Evolutionary conservation across 305 asterid genomes (phyloP), one percentile per base, ranked within the genome.

Genomic region (Euphrasia arctica): DNA sequence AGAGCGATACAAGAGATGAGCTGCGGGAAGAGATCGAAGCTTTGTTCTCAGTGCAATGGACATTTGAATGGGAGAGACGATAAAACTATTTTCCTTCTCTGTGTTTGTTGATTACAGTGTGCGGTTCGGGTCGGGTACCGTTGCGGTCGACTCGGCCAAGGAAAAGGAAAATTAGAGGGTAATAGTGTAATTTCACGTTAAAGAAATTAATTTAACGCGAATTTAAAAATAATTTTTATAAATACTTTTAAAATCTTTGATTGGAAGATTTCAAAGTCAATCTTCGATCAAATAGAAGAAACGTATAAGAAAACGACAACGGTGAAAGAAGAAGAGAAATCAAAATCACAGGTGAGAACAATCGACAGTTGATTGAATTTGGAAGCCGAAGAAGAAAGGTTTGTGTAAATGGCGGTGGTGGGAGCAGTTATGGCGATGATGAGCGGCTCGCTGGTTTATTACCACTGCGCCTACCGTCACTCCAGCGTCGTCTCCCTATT

Each of bases 381-480:
- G 36, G 3, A 18, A 64, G 25, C 22, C 1, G 10, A 57, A 34
- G 32, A 42, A 2, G 39, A 55, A 55, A 14, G 4, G 9, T 8
- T 7, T 7, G 36, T 28, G 25, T 22, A 13, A 29, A 72, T 75
- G 82, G 77, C 58, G 65, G 69, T 62, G 50, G 76, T 65, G 48
- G 81, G 77, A 54, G 76, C 86, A 3, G 78, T 78, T 70, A 77
- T 89, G 73, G 77, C 77, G 47, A 58, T 92, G 75, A 68, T 88
- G 50, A 83, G 97, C 64, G 96, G 96, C 22, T 76, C 80, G 34
- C 87, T 90, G 39, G 90, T 93, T n/a, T 93, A 90, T 65, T 93
- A 93, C 83, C 99, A 90, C 84, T 90, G 97, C 73, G 95, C 95
- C 9, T 82, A 81, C 72, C 85, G 95, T 47, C 74, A 88, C 62